Percentiles rank a stretch among this genome's conserved stretches.
Conservation (phyloP, 2,329 filamentous ascomycete genomes). For the Sclerotiophoma versabilis region DNA sequence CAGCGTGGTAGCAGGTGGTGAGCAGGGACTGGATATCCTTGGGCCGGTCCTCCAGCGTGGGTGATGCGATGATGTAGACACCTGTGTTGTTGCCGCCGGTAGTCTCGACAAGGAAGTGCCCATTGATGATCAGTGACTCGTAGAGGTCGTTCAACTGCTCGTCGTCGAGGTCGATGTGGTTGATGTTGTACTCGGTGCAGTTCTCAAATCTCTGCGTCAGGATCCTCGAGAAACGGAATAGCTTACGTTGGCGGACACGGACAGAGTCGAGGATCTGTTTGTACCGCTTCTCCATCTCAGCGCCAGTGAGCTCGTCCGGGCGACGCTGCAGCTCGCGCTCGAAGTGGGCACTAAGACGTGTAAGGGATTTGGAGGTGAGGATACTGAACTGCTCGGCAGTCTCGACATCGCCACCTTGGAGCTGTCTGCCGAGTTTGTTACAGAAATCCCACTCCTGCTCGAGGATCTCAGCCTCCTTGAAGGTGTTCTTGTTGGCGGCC, state of each 20-base stretch:
- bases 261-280: constrained; percentile 96
- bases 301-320: constrained; percentile 76
- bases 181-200: constrained; percentile 91
- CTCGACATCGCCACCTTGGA: constrained; percentile 94
- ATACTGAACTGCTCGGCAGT: constrained; percentile 97
- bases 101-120: constrained; percentile 84
- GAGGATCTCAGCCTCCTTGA: constrained; percentile 96
- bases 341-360: constrained; percentile 86
- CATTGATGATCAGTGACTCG: constrained; percentile 78
- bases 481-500: constrained; percentile 96
- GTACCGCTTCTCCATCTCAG: constrained; percentile 96
- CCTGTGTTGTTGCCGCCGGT: constrained; percentile 72
- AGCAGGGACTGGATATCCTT: constrained; percentile 87
- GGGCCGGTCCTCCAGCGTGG: constrained; percentile 74
- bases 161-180: constrained; percentile 70
- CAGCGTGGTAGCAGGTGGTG: constrained; percentile 76
- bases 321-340: constrained; percentile 87
- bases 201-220: constrained; percentile 95
- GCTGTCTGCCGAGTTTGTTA: constrained; percentile 87
- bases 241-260: constrained; percentile 91
- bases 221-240: constrained; percentile 93
- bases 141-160: constrained; percentile 78
- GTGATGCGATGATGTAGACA: constrained; percentile 84
- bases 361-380: constrained; percentile 89
- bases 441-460: constrained; percentile 99